Evolutionary conservation across 495 filamentous ascomycete genomes (phyloP), one percentile per base, ranked within the genome.

Genomic region (Trichoderma virens): DNA sequence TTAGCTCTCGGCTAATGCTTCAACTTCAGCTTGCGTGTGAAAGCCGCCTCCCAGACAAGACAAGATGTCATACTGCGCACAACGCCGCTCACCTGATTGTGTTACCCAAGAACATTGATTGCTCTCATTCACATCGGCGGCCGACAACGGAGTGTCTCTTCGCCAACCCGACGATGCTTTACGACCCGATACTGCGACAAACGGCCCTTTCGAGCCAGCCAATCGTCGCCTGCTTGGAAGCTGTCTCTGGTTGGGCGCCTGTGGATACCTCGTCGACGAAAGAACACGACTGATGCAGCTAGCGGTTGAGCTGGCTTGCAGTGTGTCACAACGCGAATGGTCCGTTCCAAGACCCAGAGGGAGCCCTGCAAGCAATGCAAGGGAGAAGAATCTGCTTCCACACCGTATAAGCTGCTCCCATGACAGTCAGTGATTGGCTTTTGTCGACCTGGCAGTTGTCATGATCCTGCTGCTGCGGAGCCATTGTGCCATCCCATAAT

Each of bases 251-350:
- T 30, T 56, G 51, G 51, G 51, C 25, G 51, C 23, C 51, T 27
- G 51, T 56, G 51, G 51, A 30, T 28, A 27, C 45, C 32, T 35
- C 32, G 27, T 30, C 8, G 11, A 28, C 51, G 51, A 56, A 27
- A 56, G 51, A 56, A 56, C 25, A 56, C 51, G 51, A 56, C 51
- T 20, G 51, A 20, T 56, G 51, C 51, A 56, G 51, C 51, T 56
- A 56, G 51, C 51, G 51, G 51, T 56, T 56, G 51, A 27, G 51
- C 25, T 56, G 51, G 51, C 51, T 56, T 56, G 51, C 51, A 56
- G 51, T 56, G 51, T 56, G 51, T 56, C 51, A 56, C 51, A 27
- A 56, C 51, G 51, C 51, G 13, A 56, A 30, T 56, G 51, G 51
- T 56, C 51, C 51, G 51, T 28, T 56, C 23, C 51, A 30, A 56